Percentiles rank a stretch among this genome's conserved stretches.
Evolutionary conservation across 768 basidiomycete species (phyloP).

Genomic region (Paxillus rubicundulus): DNA sequence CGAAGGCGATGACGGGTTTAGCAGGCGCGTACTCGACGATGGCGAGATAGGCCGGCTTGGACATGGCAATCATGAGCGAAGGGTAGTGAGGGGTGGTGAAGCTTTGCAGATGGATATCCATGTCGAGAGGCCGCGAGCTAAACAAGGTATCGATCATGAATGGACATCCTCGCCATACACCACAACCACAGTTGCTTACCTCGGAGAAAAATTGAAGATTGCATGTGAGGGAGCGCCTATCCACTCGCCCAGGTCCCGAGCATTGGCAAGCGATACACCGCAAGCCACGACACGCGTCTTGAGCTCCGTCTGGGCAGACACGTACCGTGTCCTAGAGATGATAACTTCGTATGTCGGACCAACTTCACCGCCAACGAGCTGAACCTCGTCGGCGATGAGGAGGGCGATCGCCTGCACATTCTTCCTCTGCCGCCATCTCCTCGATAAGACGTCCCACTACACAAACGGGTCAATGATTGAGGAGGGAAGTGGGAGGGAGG

Average conservation of each 20-base stretch:
- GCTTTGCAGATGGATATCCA: slow-evolving; percentile 96
- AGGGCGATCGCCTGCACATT: slow-evolving; percentile 93
- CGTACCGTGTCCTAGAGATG: slow-evolving; percentile 94
- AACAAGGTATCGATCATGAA: slow-evolving; percentile 13
- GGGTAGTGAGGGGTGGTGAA: slow-evolving; percentile 98
- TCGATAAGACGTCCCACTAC: slow-evolving; percentile 93
- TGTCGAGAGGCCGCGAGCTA: slow-evolving; percentile 92
- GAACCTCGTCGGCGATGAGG: slow-evolving; percentile 93
- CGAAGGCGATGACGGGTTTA: slow-evolving; percentile 90
- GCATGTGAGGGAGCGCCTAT: slow-evolving; percentile 92
- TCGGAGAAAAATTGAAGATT: slow-evolving; percentile 97
- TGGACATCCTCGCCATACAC: background rate
- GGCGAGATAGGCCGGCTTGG: slow-evolving; percentile 94
- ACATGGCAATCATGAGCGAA: slow-evolving; percentile 98
- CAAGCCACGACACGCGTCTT: slow-evolving; percentile 95
- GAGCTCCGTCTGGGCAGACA: slow-evolving; percentile 88
- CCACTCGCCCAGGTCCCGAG: slow-evolving; percentile 96
- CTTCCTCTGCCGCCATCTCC: slow-evolving; percentile 95
- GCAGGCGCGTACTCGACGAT: slow-evolving; percentile 82
- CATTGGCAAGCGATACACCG: slow-evolving; percentile 93
- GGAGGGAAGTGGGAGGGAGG: background rate
- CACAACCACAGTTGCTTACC: slow-evolving; percentile 40
- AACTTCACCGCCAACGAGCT: slow-evolving; percentile 90
- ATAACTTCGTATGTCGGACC: slow-evolving; percentile 97
- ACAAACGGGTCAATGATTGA: slow-evolving; percentile 1